Conservation (phyloP, 768 basidiomycete genomes). For the Gautieria morchelliformis region DNA sequence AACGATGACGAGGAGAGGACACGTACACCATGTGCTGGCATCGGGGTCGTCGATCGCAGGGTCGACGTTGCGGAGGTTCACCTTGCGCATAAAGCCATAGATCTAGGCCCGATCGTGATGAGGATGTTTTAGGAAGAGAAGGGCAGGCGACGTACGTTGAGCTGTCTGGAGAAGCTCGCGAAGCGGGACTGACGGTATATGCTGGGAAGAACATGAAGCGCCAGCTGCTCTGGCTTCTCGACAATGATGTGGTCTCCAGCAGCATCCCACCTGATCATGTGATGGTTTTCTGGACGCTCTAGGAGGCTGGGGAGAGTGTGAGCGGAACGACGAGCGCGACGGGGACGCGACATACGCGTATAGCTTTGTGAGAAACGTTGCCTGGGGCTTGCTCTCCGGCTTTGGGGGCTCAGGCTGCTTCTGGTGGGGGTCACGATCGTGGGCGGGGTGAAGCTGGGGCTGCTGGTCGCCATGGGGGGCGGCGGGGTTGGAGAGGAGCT, state of each 20-base stretch:
- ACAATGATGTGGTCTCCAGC: constrained; percentile 94
- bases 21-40: constrained; percentile 94
- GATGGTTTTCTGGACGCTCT: constrained; percentile 86
- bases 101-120: constrained; percentile 42
- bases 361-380: constrained; percentile 94
- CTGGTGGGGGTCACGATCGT: constrained; percentile 11
- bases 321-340: constrained; percentile 6
- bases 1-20: constrained; percentile 6
- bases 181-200: constrained; percentile 96
- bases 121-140: background rate
- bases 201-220: constrained; percentile 85
- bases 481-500: constrained; percentile 3
- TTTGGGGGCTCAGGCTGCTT: constrained; percentile 45
- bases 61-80: constrained; percentile 91
- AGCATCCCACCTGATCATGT: constrained; percentile 96
- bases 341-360: constrained; percentile 60
- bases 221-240: constrained; percentile 86
- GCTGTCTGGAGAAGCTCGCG: constrained; percentile 94
- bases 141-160: constrained; percentile 59
- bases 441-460: background rate
- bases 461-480: background rate
- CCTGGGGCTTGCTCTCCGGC: constrained; percentile 73
- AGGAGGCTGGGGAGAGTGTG: constrained; percentile 47
- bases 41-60: constrained; percentile 93
- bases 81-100: constrained; percentile 98